Evolutionary conservation across 352 stramenopile genomes (phyloP), one percentile per base, ranked within the genome.

Genomic region (Phytophthora podocarpi): DNA sequence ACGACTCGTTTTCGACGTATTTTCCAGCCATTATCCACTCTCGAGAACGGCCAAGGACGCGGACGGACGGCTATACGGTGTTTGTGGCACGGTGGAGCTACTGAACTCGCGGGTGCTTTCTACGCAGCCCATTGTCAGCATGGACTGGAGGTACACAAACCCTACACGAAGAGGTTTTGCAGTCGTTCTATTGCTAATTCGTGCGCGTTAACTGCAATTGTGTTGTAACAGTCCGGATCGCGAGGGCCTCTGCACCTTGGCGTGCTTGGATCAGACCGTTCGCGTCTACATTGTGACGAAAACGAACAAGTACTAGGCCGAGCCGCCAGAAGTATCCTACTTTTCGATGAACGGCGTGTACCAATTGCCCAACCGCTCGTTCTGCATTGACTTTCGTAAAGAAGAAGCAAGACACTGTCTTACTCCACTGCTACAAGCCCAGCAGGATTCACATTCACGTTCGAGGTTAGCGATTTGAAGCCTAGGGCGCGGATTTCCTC

Each of bases 281-380:
- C 78, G 95, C 40, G 87, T 98, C 31, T 98, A 95, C 70, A 98
- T 98, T 48, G 92, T 98, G 15, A 98, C 95, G 41, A 98, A 98
- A 76, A 95, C 97, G 12, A 80, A 97, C 76, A 98, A 98, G 67
- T 98, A 97, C 55, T 98, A 72, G 48, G 28, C 23, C 13, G 7
- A 24, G n/a, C 28, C 11, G 3, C 30, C 11, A 5, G n/a, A n/a
- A n/a, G n/a, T 3, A 46, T n/a, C 39, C 40, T 32, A 27, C 12
- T 12, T 51, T 58, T 60, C 35, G 27, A 59, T 43, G 53, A 56
- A 62, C 41, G 27, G 21, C 12, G 23, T 59, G 43, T 58, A 55
- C 18, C 34, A 67, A 30, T 61, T 65, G 37, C 23, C 13, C 16
- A 45, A 62, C 34, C 23, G 21, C 9, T 55, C 35, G 26, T 56